Evolutionary conservation across 106 monocot species (phyloP), one percentile per base, ranked within the genome.

Genomic region (Agapanthus africanus): DNA sequence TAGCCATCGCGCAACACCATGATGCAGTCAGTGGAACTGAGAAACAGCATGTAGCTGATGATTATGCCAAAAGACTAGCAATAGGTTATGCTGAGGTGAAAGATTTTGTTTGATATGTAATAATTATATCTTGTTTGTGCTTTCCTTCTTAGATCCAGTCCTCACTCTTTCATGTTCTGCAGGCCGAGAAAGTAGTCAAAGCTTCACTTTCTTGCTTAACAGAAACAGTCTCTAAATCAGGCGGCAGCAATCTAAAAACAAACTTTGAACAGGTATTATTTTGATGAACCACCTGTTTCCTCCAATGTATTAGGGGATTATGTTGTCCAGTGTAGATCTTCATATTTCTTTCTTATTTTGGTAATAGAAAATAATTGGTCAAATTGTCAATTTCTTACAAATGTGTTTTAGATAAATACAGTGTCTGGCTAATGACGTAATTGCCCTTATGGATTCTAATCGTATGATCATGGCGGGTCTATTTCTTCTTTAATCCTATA

Each of bases 11-110:
- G 64, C 99, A 99, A 75, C 99, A 99, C 80, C 99, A 99, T 76
- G 99, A 99, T 81, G 99, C 99, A 34, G 87, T 99, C 50, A 93
- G 73, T 77, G 99, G 99, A 77, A 99, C 99, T 77, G 89, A 87
- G 54, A 90, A 93, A 49, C 99, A 99, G 59, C 99, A 99, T 78
- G 93, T 93, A 13, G 93, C 99, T 66, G 57, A 90, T 85, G 99
- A 99, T 74, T 99, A 99, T 83, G 87, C 90, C 21, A 99, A 90
- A 71, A 62, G 99, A 65, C 66, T 99, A 23, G 76, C 73, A 28
- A 87, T 93, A 72, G 93, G 99, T 50, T 93, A 90, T 79, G 31
- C 57, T 37, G 80, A 99, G 87, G 99, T 99, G 63, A 76, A 15
- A 42, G 40, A 6, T 71, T 30, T 27, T 19, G n/a, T n/a, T n/a